These are phyloP conservation scores for Grosmannia clavigera DNA, from an alignment of 2,329 filamentous ascomycete species.

Conservation along the genomic window DNA sequence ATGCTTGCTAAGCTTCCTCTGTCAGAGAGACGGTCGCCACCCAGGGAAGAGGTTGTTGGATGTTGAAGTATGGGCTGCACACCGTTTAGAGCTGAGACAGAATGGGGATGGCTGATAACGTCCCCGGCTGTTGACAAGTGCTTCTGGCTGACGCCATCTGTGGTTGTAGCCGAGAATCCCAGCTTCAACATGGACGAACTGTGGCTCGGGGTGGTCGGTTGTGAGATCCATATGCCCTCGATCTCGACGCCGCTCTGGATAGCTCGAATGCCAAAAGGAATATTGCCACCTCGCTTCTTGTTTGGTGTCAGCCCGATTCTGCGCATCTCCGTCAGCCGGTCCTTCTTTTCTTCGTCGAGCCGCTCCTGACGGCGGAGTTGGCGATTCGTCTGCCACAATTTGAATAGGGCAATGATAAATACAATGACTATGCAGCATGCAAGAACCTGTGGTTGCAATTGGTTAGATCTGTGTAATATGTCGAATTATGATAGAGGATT, in stretches of 20 bases:
- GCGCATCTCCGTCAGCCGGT: slow-evolving; percentile 38
- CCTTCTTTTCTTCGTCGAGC: slow-evolving; percentile 54
- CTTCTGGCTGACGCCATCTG: neutral
- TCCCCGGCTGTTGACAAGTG: neutral
- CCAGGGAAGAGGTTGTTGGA: neutral
- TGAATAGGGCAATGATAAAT: slow-evolving; percentile 53
- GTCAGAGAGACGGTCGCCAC: neutral
- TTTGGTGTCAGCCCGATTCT: slow-evolving; percentile 36
- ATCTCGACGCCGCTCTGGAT: slow-evolving; percentile 73
- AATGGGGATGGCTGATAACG: neutral
- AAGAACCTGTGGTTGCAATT: slow-evolving; percentile 45
- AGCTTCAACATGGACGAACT: slow-evolving; percentile 12
- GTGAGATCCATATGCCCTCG: slow-evolving; percentile 71
- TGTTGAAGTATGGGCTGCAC: neutral
- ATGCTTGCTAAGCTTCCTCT: neutral
- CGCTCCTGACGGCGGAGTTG: slow-evolving; percentile 43
- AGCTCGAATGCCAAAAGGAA: slow-evolving; percentile 78
- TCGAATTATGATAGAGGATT: too few species aligned
- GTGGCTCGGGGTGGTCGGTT: slow-evolving; percentile 28
- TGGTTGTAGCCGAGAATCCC: neutral
- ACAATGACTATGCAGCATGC: slow-evolving; percentile 58
- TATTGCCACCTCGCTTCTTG: slow-evolving; percentile 36
- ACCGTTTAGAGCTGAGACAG: neutral
- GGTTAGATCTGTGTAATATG: neutral
- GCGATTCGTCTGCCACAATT: slow-evolving; percentile 52